phyloP scores from a whole-genome alignment of 768 basidiomycete species.

The Naganishia vaughanmartiniae region DNA sequence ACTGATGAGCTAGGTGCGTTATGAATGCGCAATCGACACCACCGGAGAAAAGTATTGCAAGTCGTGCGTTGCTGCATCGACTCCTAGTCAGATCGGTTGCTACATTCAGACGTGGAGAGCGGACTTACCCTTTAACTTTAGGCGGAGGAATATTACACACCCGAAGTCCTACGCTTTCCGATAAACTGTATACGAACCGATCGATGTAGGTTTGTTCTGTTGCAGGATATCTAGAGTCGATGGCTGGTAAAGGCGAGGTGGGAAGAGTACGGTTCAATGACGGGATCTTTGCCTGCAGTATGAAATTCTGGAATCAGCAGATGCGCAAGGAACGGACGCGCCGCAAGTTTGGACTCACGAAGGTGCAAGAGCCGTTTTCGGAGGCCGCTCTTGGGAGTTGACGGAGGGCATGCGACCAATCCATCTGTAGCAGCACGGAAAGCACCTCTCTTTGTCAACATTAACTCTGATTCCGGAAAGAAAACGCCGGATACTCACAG shows the following conservation, averaged over 20 bases:
- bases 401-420: neutral
- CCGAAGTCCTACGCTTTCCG: slow-evolving; percentile 65
- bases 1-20: slow-evolving; percentile 76
- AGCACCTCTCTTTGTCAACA: no score
- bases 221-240: slow-evolving; percentile 43
- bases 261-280: slow-evolving; percentile 17
- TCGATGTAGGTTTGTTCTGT: slow-evolving; percentile 55
- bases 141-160: slow-evolving; percentile 67
- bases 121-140: slow-evolving; percentile 36
- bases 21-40: slow-evolving; percentile 89
- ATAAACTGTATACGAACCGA: slow-evolving; percentile 53
- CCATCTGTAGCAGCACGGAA: neutral
- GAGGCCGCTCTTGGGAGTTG: neutral
- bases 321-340: slow-evolving; percentile 33
- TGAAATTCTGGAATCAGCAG: slow-evolving; percentile 52
- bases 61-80: slow-evolving; percentile 52
- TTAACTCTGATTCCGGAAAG: no score
- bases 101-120: neutral
- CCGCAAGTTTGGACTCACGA: slow-evolving; percentile 11
- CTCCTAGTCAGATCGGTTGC: slow-evolving; percentile 7
- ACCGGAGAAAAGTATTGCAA: slow-evolving; percentile 90
- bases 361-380: neutral
- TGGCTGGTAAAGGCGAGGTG: slow-evolving; percentile 12
- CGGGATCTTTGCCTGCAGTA: slow-evolving; percentile 5
- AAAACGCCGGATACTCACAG: neutral